These are phyloP conservation scores for Nicotiana attenuata DNA, from an alignment of 257 asterid genomes.

Conservation along the genomic window DNA sequence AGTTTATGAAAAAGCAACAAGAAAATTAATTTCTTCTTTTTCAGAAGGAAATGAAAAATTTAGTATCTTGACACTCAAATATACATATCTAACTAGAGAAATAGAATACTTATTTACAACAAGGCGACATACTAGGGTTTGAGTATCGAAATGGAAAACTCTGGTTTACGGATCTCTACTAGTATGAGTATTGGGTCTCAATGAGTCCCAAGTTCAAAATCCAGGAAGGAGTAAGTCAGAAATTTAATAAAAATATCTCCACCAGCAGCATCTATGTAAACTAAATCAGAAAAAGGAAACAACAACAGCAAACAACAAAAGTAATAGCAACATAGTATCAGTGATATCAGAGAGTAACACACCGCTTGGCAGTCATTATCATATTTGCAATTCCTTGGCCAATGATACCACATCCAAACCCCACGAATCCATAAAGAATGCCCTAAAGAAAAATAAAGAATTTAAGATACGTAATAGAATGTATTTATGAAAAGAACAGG, in stretches of 20 bases:
- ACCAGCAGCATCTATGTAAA: neutral
- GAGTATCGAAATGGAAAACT: neutral
- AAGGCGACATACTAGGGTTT: neutral
- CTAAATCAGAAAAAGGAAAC: neutral
- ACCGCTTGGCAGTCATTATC: constrained; percentile 96
- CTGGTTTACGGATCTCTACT: neutral
- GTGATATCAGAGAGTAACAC: constrained; percentile 16
- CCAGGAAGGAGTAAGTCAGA: neutral
- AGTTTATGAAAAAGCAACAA: neutral
- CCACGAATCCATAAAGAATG: constrained; percentile 78
- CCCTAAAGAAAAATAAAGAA: constrained; percentile 50
- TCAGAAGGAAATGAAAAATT: neutral
- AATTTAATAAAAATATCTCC: neutral
- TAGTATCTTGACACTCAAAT: neutral
- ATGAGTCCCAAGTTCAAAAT: constrained; percentile 10
- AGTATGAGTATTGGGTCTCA: neutral
- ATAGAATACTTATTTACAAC: neutral
- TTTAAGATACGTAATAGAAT: neutral
- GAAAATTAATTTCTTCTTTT: neutral
- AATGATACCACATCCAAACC: constrained; percentile 90
- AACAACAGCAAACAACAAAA: neutral
- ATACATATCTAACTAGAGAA: neutral
- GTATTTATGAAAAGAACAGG: neutral
- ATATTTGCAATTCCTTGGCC: constrained; percentile 97
- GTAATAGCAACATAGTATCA: neutral